A percentile compares a stretch with the other conserved stretches of the same genome.
Evolutionary conservation across 202 grass and related monocot species (phyloP).

Genomic region (Elaeis oleifera): DNA sequence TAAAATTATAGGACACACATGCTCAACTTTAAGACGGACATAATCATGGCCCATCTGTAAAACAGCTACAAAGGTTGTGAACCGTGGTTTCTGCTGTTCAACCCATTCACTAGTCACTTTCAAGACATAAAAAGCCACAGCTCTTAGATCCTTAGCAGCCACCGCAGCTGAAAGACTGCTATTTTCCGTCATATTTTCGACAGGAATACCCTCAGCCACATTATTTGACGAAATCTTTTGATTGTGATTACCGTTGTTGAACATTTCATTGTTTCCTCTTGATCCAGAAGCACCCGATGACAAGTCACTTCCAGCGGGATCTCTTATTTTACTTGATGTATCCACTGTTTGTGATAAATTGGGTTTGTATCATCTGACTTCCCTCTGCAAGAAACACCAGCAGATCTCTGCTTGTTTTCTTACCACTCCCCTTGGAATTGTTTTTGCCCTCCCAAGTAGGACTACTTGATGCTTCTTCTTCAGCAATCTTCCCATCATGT

Average conservation of each 20-base stretch:
- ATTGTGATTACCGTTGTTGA: conserved; percentile 12
- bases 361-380: conserved; percentile 31
- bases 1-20: conserved; percentile 56
- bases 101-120: conserved; percentile 45
- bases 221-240: conserved; percentile 19
- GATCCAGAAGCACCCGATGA: conserved; percentile 27
- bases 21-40: conserved; percentile 38
- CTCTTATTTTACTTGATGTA: conserved; percentile 25
- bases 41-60: conserved; percentile 43
- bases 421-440: conserved; percentile 36
- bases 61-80: conserved; percentile 32
- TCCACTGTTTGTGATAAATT: conserved; percentile 26
- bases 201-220: conserved; percentile 20
- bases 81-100: conserved; percentile 48
- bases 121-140: conserved; percentile 45
- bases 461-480: conserved; percentile 32
- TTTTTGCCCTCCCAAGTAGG: conserved; percentile 23
- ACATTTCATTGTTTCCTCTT: conserved; percentile 41
- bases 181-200: conserved; percentile 36
- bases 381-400: conserved; percentile 12
- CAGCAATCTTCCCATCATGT: conserved; percentile 23
- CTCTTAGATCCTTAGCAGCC: conserved; percentile 52
- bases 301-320: conserved; percentile 33
- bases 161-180: conserved; percentile 45
- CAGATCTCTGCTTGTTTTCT: conserved; percentile 35